A percentile compares a stretch with the other conserved stretches of the same genome.
phyloP scores from a whole-genome alignment of 345 rosid genomes.

The Bruguiera parviflora region DNA sequence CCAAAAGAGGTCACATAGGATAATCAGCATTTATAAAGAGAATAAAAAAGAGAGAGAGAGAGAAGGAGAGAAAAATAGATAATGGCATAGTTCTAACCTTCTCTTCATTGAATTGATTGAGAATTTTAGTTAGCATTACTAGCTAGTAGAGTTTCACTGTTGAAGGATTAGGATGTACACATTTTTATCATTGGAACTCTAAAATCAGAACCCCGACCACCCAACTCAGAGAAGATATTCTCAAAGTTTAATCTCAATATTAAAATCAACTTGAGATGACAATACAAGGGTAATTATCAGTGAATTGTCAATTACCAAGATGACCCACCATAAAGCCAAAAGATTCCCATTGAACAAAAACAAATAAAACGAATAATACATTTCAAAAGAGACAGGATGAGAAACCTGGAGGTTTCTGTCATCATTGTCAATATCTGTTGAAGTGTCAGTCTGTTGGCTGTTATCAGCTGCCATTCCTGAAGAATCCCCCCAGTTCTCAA shows the following conservation, averaged over 20 bases:
- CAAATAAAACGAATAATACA: conserved; percentile 30
- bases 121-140: too few species aligned
- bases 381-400: not conserved
- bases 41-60: too few species aligned
- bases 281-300: conserved; percentile 2
- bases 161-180: not conserved
- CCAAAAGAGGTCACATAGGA: not conserved
- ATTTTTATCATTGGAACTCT: not conserved
- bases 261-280: conserved; percentile 3
- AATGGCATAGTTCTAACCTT: too few species aligned
- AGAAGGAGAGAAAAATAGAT: too few species aligned
- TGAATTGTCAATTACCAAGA: conserved; percentile 28
- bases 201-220: not conserved
- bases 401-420: conserved; percentile 77
- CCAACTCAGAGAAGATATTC: conserved; percentile 12
- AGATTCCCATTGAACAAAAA: conserved; percentile 8
- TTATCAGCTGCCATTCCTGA: conserved; percentile 66
- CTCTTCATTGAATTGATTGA: too few species aligned
- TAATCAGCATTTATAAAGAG: not conserved
- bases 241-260: not conserved
- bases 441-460: conserved; percentile 95
- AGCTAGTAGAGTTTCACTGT: not conserved
- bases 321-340: conserved; percentile 29
- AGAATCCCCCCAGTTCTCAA: conserved; percentile 78
- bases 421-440: conserved; percentile 86